A percentile compares a stretch with the other conserved stretches of the same genome.
Evolutionary conservation across 805 yeast species (phyloP).

Genomic region (Lipomyces oligophaga): DNA sequence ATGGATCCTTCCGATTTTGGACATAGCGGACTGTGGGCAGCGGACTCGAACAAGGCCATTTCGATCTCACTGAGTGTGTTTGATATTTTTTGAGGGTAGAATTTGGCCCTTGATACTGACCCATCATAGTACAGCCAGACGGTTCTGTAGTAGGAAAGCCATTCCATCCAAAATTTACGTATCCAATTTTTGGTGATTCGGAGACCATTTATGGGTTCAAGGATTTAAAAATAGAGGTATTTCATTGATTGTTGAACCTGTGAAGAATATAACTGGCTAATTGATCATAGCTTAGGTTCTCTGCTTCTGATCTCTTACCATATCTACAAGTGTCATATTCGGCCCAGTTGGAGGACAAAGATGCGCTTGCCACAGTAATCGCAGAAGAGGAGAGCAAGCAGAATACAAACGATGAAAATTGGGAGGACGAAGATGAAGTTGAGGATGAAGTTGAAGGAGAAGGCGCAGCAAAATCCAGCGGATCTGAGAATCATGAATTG

Average conservation of each 20-base stretch:
- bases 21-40: slow-evolving; percentile 64
- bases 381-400: slow-evolving; percentile 6
- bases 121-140: slow-evolving; percentile 9
- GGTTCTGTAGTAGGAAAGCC: slow-evolving; percentile 27
- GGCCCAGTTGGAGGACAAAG: slow-evolving; percentile 43
- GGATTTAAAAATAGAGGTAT: slow-evolving; percentile 57
- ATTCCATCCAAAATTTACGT: slow-evolving; percentile 78
- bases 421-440: slow-evolving; percentile 16
- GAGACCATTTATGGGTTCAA: slow-evolving; percentile 85
- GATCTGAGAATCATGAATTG: neutral
- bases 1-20: no score
- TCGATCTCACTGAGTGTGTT: slow-evolving; percentile 45
- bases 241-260: neutral
- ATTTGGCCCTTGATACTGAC: neutral
- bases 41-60: slow-evolving; percentile 65
- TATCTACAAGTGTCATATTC: slow-evolving; percentile 58
- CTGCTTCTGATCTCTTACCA: slow-evolving; percentile 69
- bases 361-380: slow-evolving; percentile 10
- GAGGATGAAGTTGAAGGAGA: slow-evolving; percentile 1
- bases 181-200: slow-evolving; percentile 88
- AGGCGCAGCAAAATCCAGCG: slow-evolving; percentile 3
- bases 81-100: neutral
- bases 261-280: neutral
- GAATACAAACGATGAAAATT: slow-evolving; percentile 11
- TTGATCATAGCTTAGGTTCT: slow-evolving; percentile 52